Evolutionary conservation across 2,329 filamentous ascomycete genomes (phyloP), one percentile per base, ranked within the genome.

Genomic region (Paecilomyces formosus): DNA sequence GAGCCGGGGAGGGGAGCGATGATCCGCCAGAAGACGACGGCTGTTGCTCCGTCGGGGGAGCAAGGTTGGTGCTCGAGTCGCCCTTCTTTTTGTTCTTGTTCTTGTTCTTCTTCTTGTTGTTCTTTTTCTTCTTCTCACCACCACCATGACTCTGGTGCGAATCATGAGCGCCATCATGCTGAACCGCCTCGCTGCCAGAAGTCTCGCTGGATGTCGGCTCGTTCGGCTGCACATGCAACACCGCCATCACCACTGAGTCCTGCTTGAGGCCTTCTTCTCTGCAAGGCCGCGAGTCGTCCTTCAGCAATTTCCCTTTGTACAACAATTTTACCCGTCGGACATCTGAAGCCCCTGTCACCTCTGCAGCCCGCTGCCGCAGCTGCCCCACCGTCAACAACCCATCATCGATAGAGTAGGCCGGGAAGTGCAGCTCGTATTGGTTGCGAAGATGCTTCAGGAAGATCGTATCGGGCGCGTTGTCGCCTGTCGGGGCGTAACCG

Each of bases 321-420:
- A 80, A 67, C 35, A 81, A 61, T 57, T 73, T 74, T 58, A 81
- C 68, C 24, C 72, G 70, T 45, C 72, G 65, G 13, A 72, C 68
- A 55, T 77, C 66, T 3, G 64, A 58, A 7, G 72, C 71, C 13
- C 69, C 69, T 15, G 74, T 71, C 58, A 68, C 67, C 35, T 69
- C 64, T 1, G 76, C 78, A 12, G 77, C 76, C 5, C 68, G 65
- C 45, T 71, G 65, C 51, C 78, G 68, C 49, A 80, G 61, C 18
- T 76, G 69, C 28, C 74, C 72, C 31, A 80, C 71, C 26, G 69
- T 76, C 53, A 79, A 64, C 15, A 65, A 64, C 8, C 75, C 76
- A 60, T 80, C 78, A 57, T 74, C 74, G 65, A 81, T 79, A 8
- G 77, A 72, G 62, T 76, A 81, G 22, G 78, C 71, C 3, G 71